Percentiles rank a stretch among this genome's conserved stretches.
Conservation (phyloP, 1,139 yeast genomes). For the Debaryomycetaceae sp. region DNA sequence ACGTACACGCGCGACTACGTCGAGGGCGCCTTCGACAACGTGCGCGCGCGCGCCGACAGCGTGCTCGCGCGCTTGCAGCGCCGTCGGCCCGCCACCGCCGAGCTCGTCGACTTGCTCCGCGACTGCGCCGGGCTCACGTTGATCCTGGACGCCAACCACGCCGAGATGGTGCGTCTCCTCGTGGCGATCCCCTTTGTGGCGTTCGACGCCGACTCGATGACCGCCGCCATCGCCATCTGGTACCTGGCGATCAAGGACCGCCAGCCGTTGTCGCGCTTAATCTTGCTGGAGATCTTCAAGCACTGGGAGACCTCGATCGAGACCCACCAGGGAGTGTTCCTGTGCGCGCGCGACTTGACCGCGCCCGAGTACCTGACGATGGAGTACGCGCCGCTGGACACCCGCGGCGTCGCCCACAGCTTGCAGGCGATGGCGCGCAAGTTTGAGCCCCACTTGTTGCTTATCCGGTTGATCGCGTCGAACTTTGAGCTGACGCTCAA, state of each 20-base stretch:
- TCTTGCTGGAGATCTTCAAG: conserved; percentile 64
- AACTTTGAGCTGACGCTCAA: conserved; percentile 77
- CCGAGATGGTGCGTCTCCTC: conserved; percentile 50
- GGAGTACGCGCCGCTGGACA: conserved; percentile 90
- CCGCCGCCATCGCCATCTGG: conserved; percentile 75
- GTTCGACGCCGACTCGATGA: conserved; percentile 60
- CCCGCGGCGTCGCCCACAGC: conserved; percentile 49
- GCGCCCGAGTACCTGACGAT: conserved; percentile 66
- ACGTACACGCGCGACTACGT: conserved; percentile 27
- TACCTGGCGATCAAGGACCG: conserved; percentile 68
- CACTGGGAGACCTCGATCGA: conserved; percentile 68
- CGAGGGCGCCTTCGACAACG: conserved; percentile 23
- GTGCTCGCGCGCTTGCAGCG: conserved; percentile 10
- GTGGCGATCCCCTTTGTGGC: conserved; percentile 69
- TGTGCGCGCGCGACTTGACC: conserved; percentile 51
- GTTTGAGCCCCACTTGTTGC: conserved; percentile 70
- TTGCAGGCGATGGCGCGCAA: conserved; percentile 45
- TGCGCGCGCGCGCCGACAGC: conserved; percentile 16
- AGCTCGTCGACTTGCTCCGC: conserved; percentile 43
- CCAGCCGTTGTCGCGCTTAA: conserved; percentile 51
- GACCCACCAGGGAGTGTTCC: conserved; percentile 60
- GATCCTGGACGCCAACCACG: conserved; percentile 40
- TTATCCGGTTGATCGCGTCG: conserved; percentile 69
- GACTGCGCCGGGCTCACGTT: conserved; percentile 47
- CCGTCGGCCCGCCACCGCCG: conserved; percentile 15